Percentiles rank a stretch among this genome's conserved stretches.
Evolutionary conservation across 2,329 filamentous ascomycete genomes (phyloP).

Genomic region (Leptographium galeiforme): DNA sequence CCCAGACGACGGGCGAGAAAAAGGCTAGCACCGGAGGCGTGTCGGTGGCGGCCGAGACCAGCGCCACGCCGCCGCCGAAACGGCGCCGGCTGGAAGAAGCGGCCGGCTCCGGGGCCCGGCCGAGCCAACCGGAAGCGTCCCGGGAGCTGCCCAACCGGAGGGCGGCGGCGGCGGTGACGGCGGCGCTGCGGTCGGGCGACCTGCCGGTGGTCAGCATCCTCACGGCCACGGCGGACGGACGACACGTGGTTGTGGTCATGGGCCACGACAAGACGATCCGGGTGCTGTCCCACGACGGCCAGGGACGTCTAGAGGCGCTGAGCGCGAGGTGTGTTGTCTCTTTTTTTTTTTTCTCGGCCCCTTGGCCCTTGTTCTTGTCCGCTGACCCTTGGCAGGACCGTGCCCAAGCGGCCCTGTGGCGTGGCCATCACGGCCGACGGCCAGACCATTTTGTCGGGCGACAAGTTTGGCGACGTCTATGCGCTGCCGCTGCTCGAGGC

Average conservation of each 20-base stretch:
- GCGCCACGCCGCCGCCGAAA: slow-evolving; percentile 20
- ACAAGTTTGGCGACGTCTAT: slow-evolving; percentile 98
- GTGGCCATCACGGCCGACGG: slow-evolving; percentile 57
- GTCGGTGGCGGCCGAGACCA: slow-evolving; percentile 12
- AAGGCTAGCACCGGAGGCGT: slow-evolving; percentile 19
- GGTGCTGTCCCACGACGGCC: slow-evolving; percentile 56
- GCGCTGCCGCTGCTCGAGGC: slow-evolving; percentile 55
- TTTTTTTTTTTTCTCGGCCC: too few relatives aligned
- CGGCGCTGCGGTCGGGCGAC: slow-evolving; percentile 26
- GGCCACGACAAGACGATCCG: slow-evolving; percentile 86
- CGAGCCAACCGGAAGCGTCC: background rate
- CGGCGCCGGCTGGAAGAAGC: slow-evolving; percentile 15
- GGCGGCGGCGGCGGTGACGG: slow-evolving; percentile 8
- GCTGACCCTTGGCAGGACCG: slow-evolving; percentile 36
- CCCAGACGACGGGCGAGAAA: background rate
- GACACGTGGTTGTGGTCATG: slow-evolving; percentile 64
- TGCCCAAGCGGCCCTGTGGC: slow-evolving; percentile 82
- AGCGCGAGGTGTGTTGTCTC: slow-evolving; percentile 51
- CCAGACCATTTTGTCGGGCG: slow-evolving; percentile 63
- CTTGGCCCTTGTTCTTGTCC: too few relatives aligned
- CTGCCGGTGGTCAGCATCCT: slow-evolving; percentile 57
- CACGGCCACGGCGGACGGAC: slow-evolving; percentile 46
- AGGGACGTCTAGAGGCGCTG: slow-evolving; percentile 49
- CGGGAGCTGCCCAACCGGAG: background rate
- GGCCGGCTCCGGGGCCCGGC: slow-evolving; percentile 4